These are phyloP conservation scores for Anthracocystis setariae DNA, from an alignment of 1,284 basidiomycete species.

Conservation along the genomic window DNA sequence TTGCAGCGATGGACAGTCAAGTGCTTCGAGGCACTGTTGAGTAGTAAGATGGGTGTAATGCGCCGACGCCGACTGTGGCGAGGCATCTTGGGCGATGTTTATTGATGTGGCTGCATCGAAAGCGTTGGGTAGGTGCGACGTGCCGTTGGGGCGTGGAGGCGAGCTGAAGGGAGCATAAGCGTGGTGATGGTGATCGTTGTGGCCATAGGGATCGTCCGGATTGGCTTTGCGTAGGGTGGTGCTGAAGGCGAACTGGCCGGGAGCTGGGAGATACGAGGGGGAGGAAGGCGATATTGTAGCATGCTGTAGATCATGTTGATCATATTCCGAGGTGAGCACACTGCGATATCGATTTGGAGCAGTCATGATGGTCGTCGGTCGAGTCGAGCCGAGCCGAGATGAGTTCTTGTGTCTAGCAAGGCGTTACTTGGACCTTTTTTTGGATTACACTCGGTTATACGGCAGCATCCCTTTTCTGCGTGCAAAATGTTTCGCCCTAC, in stretches of 20 bases:
- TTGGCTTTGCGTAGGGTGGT: conserved; percentile 50
- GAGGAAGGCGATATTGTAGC: conserved; percentile 18
- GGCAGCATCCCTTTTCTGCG: too few species aligned
- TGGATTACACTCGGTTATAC: too few species aligned
- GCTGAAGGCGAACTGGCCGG: conserved; percentile 53
- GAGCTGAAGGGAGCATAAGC: conserved; percentile 29
- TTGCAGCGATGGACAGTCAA: conserved; percentile 49
- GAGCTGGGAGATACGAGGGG: conserved; percentile 11
- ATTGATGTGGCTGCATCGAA: conserved; percentile 20
- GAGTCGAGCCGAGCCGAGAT: background rate
- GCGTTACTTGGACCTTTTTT: too few species aligned
- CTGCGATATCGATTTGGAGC: conserved; percentile 27
- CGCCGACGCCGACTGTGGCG: conserved; percentile 30
- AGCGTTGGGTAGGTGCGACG: conserved; percentile 25
- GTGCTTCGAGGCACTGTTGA: conserved; percentile 33
- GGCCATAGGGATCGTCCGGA: conserved; percentile 33
- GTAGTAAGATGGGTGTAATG: conserved; percentile 48
- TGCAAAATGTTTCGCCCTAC: too few species aligned
- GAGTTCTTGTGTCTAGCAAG: too few species aligned
- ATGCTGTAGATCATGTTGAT: conserved; percentile 24
- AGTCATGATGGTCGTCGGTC: conserved; percentile 29
- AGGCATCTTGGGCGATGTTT: conserved; percentile 10
- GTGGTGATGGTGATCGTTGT: background rate
- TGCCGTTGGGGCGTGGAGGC: conserved; percentile 12
- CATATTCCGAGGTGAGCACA: conserved; percentile 31